Conservation (phyloP, 371 early-diverging fungal species). For the Actinomortierella wolfii region DNA sequence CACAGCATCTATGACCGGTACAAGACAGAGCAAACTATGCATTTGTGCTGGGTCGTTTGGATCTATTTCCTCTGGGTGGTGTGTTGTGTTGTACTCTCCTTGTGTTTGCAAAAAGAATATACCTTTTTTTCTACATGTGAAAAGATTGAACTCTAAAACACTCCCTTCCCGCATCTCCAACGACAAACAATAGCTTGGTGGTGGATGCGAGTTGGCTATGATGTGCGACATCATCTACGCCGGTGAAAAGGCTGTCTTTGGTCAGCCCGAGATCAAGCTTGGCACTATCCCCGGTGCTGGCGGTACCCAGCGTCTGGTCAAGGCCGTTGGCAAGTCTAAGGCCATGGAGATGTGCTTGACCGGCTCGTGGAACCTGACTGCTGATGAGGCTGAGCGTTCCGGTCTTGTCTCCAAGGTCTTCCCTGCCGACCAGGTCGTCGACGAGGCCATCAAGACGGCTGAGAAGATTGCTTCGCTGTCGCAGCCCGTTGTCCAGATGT, state of each 20-base stretch:
- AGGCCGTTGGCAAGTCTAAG: conserved; percentile 97
- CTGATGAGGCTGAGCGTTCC: conserved; percentile 85
- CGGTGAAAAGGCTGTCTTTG: conserved; percentile 95
- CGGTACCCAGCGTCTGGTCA: conserved; percentile 90
- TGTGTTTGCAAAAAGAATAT: conserved; percentile 1
- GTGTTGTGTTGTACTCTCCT: background rate
- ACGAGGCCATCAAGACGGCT: conserved; percentile 91
- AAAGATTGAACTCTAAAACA: no score
- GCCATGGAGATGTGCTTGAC: conserved; percentile 97
- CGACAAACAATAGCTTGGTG: conserved; percentile 74
- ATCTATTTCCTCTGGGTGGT: no score
- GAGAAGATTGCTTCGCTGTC: conserved; percentile 85
- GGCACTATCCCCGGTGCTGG: conserved; percentile 94
- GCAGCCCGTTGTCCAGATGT: conserved; percentile 90
- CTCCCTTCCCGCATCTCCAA: background rate
- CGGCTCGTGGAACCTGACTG: conserved; percentile 83
- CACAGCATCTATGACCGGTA: background rate
- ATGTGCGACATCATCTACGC: conserved; percentile 99
- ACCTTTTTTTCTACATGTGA: no score
- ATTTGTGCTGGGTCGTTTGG: no score
- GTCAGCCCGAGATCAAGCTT: conserved; percentile 98
- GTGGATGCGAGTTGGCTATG: conserved; percentile 99
- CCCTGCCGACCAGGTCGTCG: conserved; percentile 87
- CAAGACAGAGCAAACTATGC: background rate
- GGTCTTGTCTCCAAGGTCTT: conserved; percentile 92